phyloP scores from a whole-genome alignment of 495 filamentous ascomycete species.

The Neurospora discreta region DNA sequence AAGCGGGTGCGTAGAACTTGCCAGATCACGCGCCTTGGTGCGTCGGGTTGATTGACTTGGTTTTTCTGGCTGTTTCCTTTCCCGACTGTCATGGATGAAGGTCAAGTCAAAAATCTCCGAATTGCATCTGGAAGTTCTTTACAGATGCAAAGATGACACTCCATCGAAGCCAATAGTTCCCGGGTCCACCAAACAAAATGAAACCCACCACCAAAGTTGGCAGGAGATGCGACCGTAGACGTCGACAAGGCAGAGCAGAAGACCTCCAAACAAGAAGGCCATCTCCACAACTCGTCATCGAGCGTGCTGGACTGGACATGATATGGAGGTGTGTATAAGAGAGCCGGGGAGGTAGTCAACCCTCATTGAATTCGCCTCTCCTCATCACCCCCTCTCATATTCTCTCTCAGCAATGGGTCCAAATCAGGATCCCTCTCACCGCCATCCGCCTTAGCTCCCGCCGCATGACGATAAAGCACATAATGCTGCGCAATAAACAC shows the following conservation, averaged over 20 bases:
- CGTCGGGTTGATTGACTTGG: background rate
- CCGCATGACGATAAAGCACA: constrained; percentile 48
- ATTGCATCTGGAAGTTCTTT: background rate
- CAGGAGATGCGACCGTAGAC: background rate
- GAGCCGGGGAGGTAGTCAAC: background rate
- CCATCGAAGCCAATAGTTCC: background rate
- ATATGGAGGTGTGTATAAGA: background rate
- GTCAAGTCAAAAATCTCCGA: background rate
- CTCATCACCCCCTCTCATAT: constrained; percentile 19
- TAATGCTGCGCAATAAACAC: constrained; percentile 87
- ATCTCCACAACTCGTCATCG: background rate
- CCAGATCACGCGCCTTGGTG: background rate
- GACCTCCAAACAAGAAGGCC: background rate
- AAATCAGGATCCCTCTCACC: constrained; percentile 6
- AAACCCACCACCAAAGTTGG: background rate
- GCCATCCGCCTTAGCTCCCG: constrained; percentile 18
- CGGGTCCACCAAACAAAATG: background rate
- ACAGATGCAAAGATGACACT: background rate
- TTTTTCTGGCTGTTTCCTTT: background rate
- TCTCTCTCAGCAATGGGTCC: constrained; percentile 20
- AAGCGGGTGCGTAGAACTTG: background rate
- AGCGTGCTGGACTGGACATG: background rate
- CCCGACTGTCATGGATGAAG: background rate
- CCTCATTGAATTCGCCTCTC: constrained; percentile 23
- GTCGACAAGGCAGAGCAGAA: background rate